These are phyloP conservation scores for Leccinum ponderosum DNA, from an alignment of 1,284 basidiomycete genomes.

Conservation along the genomic window DNA sequence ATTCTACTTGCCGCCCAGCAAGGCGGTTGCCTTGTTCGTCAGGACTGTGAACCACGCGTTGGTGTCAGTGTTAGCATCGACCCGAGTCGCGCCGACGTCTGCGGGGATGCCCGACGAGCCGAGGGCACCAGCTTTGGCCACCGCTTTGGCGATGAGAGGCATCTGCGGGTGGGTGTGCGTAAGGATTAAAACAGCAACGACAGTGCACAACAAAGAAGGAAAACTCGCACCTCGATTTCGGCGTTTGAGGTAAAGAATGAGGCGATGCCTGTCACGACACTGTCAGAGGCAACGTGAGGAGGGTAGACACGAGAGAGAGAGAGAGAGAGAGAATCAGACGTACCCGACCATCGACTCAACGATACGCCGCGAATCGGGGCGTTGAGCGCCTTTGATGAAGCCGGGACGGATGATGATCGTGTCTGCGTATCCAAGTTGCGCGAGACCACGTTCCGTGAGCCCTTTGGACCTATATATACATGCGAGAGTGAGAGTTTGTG, in stretches of 20 bases:
- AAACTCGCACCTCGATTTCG: constrained; percentile 48
- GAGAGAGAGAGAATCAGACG: constrained; percentile 22
- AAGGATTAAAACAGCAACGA: not conserved
- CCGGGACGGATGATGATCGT: constrained; percentile 71
- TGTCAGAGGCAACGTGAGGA: constrained; percentile 13
- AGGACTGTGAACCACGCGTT: constrained; percentile 22
- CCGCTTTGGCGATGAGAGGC: constrained; percentile 21
- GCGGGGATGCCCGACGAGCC: constrained; percentile 21
- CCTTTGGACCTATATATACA: constrained; percentile 60
- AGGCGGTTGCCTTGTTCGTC: constrained; percentile 23
- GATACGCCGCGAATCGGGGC: constrained; percentile 38
- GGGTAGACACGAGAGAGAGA: not conserved
- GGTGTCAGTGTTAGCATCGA: constrained; percentile 11
- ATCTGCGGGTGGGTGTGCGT: constrained; percentile 7
- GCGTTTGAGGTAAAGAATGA: constrained; percentile 40
- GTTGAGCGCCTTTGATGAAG: constrained; percentile 44
- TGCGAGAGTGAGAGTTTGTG: not conserved
- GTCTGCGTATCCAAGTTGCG: constrained; percentile 64
- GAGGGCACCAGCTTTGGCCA: constrained; percentile 28
- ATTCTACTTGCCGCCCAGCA: constrained; percentile 17
- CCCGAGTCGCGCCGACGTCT: constrained; percentile 20
- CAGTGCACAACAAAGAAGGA: not conserved
- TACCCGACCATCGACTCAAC: constrained; percentile 46
- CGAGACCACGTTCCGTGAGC: constrained; percentile 68
- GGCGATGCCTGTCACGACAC: constrained; percentile 39